Evolutionary conservation across 2,329 filamentous ascomycete species (phyloP), one percentile per base, ranked within the genome.

Genomic region (Fusarium sarcochroum): DNA sequence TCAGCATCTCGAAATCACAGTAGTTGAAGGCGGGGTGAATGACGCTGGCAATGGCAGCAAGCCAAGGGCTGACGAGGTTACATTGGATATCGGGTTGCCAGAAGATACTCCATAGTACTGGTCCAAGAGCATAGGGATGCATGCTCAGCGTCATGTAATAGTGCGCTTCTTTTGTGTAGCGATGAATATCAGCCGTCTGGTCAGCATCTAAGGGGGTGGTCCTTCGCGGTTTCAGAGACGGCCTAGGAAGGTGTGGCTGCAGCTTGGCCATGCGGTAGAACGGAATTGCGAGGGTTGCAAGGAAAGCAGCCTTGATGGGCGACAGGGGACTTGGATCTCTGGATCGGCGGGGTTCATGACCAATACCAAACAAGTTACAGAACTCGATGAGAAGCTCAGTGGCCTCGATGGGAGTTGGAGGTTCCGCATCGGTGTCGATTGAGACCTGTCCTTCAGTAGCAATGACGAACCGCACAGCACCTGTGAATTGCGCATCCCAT

Each of bases 71-170:
- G n/a, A 74, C 75, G 3, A 76, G 66, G 40, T 76, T 76, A 49
- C 75, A 77, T 20, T 69, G 63, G 15, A 77, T 63, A n/a, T 70
- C 69, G 9, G 75, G 75, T 44, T 75, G 72, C 75, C 75, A 77
- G 27, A 77, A 77, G 27, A 76, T 67, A 46, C 74, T 73, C 75
- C 75, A 77, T n/a, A 76, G 40, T 10, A 76, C 67, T 23, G 75
- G 66, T 3, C 72, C 73, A n/a, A 75, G 48, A 21, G 66, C 58
- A 21, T 61, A 58, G 14, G 69, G 71, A n/a, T 74, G 69, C 71
- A 75, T 71, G 56, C 75, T 76, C 35, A 77, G 66, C n/a, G 75
- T 76, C 75, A 77, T 76, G 60, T 76, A 72, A 51, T 76, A 76
- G 30, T 52, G 69, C 21, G 69, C 58, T 23, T 74, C 72, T 20